Percentiles rank a stretch among this genome's conserved stretches.
These are phyloP conservation scores for Coemansia sp. DNA, from an alignment of 192 early-diverging fungal genomes.

Conservation along the genomic window DNA sequence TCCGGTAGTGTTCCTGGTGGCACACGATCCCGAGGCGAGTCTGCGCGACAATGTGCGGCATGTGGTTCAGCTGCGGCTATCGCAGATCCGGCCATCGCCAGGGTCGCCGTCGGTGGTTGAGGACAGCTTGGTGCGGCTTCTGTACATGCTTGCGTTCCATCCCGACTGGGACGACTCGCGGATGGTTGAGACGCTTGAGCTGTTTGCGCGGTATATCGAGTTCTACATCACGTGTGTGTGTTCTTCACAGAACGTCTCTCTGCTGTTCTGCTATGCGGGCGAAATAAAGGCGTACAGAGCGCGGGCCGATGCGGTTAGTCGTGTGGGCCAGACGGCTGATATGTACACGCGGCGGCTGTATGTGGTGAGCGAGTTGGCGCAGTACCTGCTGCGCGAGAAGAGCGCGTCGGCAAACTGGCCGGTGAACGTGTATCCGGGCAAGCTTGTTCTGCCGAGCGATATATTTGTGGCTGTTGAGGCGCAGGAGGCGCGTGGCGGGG, in stretches of 20 bases:
- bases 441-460: slow-evolving; percentile 64
- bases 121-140: slow-evolving; percentile 57
- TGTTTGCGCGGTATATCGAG: slow-evolving; percentile 76
- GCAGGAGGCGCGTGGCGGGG: slow-evolving; percentile 14
- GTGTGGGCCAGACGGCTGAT: background rate
- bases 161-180: slow-evolving; percentile 72
- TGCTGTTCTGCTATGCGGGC: slow-evolving; percentile 70
- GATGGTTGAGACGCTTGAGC: slow-evolving; percentile 21
- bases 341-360: slow-evolving; percentile 63
- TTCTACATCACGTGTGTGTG: slow-evolving; percentile 80
- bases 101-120: slow-evolving; percentile 58
- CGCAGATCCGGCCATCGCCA: slow-evolving; percentile 42
- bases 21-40: slow-evolving; percentile 78
- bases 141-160: slow-evolving; percentile 81
- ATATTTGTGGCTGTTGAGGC: slow-evolving; percentile 54
- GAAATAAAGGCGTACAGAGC: slow-evolving; percentile 78
- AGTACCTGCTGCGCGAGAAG: slow-evolving; percentile 75
- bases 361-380: slow-evolving; percentile 78
- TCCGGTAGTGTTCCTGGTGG: slow-evolving; percentile 71
- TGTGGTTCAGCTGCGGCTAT: slow-evolving; percentile 59
- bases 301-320: slow-evolving; percentile 4
- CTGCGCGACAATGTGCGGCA: slow-evolving; percentile 62
- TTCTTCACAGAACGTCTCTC: slow-evolving; percentile 77
- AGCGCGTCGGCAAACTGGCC: slow-evolving; percentile 75
- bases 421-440: slow-evolving; percentile 72